Conservation (phyloP, 495 filamentous ascomycete genomes). For the Penicillium dipodomyicola region DNA sequence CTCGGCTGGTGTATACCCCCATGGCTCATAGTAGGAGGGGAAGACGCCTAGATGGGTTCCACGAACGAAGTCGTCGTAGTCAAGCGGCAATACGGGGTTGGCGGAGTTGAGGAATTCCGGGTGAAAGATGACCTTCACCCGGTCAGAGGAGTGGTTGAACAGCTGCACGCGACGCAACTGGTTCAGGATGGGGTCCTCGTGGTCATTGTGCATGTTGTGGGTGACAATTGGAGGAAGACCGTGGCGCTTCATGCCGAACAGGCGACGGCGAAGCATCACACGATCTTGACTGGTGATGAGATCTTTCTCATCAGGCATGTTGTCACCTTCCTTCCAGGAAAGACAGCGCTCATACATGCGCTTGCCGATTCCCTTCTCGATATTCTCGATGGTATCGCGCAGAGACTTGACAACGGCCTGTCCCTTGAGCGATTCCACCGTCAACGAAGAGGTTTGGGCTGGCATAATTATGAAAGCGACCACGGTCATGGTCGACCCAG, state of each 20-base stretch:
- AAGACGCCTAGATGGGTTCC: constrained; percentile 95
- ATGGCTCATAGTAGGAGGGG: constrained; percentile 97
- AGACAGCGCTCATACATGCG: constrained; percentile 91
- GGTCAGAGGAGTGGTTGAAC: constrained; percentile 92
- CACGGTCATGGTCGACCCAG: constrained; percentile 87
- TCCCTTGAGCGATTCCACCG: constrained; percentile 93
- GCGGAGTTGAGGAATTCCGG: constrained; percentile 95
- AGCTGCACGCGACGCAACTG: constrained; percentile 94
- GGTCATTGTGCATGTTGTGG: constrained; percentile 98
- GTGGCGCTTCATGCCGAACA: constrained; percentile 95
- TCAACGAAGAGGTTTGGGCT: constrained; percentile 92
- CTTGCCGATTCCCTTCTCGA: constrained; percentile 86
- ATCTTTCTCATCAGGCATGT: constrained; percentile 93
- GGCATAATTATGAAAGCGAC: constrained; percentile 99
- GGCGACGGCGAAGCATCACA: constrained; percentile 82
- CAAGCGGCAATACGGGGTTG: constrained; percentile 90
- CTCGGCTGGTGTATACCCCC: constrained; percentile 97
- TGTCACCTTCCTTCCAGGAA: constrained; percentile 90
- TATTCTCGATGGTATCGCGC: constrained; percentile 83
- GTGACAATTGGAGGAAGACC: constrained; percentile 91
- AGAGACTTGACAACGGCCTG: constrained; percentile 97
- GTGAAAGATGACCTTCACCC: constrained; percentile 97
- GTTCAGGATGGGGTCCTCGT: constrained; percentile 91
- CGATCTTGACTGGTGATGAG: constrained; percentile 87
- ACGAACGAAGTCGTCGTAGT: constrained; percentile 98